phyloP scores from a whole-genome alignment of 2,329 filamentous ascomycete genomes.

The Aspergillus pseudoglaucus region DNA sequence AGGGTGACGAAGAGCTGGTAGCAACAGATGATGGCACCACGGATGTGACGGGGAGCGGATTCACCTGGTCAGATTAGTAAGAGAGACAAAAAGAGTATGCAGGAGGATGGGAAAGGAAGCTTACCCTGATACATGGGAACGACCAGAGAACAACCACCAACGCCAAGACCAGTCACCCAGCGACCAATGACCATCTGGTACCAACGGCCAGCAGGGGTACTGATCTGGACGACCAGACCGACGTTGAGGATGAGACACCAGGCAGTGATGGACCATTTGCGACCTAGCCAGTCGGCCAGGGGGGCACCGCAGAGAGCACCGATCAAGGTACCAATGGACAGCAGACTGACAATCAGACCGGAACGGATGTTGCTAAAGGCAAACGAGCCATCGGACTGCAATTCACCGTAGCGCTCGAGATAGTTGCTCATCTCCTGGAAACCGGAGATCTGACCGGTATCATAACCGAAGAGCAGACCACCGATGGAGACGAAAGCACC shows the following conservation, averaged over 20 bases:
- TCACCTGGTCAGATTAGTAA: slow-evolving; percentile 32
- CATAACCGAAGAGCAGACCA: slow-evolving; percentile 40
- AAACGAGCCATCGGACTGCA: slow-evolving; percentile 23
- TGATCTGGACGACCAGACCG: slow-evolving; percentile 40
- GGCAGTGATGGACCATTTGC: slow-evolving; percentile 36
- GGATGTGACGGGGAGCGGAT: slow-evolving; percentile 40
- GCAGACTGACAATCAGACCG: slow-evolving; percentile 37
- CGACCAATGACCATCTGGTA: slow-evolving; percentile 39
- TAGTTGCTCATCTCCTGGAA: slow-evolving; percentile 40
- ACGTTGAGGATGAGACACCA: slow-evolving; percentile 38
- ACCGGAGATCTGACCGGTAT: slow-evolving; percentile 42
- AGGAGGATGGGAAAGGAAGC: slow-evolving; percentile 24
- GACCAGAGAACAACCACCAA: slow-evolving; percentile 38
- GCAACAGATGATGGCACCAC: slow-evolving; percentile 41
- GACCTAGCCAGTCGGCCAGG: slow-evolving; percentile 36
- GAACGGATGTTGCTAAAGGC: slow-evolving; percentile 35
- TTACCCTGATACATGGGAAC: slow-evolving; percentile 45
- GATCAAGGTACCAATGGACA: slow-evolving; percentile 40
- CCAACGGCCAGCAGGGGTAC: slow-evolving; percentile 31
- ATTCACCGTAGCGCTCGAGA: slow-evolving; percentile 32
- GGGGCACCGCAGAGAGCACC: slow-evolving; percentile 36
- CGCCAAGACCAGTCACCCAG: slow-evolving; percentile 39
- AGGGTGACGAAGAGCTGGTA: slow-evolving; percentile 46
- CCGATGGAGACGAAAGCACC: slow-evolving; percentile 43
- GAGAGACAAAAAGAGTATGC: neutral